Evolutionary conservation across 75 land plant species (phyloP).

Genomic region (Larix kaempferi): DNA sequence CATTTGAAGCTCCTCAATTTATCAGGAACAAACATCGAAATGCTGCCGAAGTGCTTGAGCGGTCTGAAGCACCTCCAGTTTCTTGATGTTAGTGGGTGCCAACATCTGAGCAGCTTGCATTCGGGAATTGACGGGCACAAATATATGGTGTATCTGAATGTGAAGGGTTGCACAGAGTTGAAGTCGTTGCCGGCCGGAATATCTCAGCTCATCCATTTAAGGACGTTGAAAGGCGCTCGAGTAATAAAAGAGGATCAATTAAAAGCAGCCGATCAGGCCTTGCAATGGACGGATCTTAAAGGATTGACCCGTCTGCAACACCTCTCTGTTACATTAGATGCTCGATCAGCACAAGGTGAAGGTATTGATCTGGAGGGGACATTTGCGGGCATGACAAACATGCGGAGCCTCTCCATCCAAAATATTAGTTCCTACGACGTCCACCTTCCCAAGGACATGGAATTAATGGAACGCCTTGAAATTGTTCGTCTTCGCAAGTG

Average conservation of each 20-base stretch:
- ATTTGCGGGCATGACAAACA: neutral
- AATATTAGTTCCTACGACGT: no score
- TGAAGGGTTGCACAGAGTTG: neutral
- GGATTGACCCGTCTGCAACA: neutral
- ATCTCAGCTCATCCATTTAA: neutral
- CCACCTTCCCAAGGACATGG: no score
- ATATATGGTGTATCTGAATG: neutral
- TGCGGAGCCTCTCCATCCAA: no score
- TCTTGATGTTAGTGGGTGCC: neutral
- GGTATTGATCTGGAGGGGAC: neutral
- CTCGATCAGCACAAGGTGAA: neutral
- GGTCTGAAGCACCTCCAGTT: neutral
- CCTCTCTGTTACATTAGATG: neutral
- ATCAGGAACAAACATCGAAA: neutral
- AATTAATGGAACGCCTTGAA: no score
- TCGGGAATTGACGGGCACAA: neutral
- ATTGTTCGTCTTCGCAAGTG: no score
- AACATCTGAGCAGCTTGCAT: neutral
- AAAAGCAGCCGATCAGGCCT: neutral
- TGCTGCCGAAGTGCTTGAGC: neutral
- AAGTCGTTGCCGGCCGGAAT: neutral
- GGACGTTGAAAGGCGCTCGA: neutral
- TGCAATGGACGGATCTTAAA: neutral
- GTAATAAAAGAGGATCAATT: neutral
- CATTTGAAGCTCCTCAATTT: neutral